Base-by-base conservation (phyloP, 2,329 filamentous ascomycete genomes). In the Colletotrichum endophyticum region DNA sequence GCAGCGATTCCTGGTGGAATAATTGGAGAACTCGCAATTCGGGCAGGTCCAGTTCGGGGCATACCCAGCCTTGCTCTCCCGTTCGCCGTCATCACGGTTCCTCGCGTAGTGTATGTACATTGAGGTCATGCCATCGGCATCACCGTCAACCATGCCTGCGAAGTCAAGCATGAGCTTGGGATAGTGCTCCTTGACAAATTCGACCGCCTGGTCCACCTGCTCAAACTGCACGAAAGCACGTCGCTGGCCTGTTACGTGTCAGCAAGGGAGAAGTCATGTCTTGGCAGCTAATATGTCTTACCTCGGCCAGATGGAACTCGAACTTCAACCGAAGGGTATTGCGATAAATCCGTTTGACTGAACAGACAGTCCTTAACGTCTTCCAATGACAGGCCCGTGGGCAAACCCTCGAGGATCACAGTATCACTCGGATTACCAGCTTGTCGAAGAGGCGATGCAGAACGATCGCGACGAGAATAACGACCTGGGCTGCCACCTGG, bases 331-430 rank as follows among this genome's bases (percentile, higher is more conserved):
- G 83, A 79, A 3, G 83, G 82, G 25, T 84, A 84, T n/a, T 85
- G 81, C 59, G 82, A 81, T 59, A 85, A 81, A 53, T 84, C 81
- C 15, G 84, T 81, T 73, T 81, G 80, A 57, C 77, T 81, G 13
- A 86, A 72, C 16, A 87, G 80, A 59, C 80, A 82, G 25, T 86
- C 83, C 36, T 84, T 84, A 87, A 91, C 89, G 84, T 91, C 88
- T 81, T 86, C 85, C 82, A 88, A 84, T 75, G 88, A 87, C 75
- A 90, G 84, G 72, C 87, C 86, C 73, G 84, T 81, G 36, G 89
- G 88, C 72, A 92, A 79, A 70, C 89, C 89, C 80, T 92, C 90
- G 59, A 92, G 84, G 70, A 92, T 90, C 68, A 92, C 85, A 39
- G 88, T 90, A 77, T 89, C 86, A 78, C 85, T 89, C 36, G 88